Evolutionary conservation across 192 early-diverging fungal genomes (phyloP).

Genomic region (Backusella mclennaniae): DNA sequence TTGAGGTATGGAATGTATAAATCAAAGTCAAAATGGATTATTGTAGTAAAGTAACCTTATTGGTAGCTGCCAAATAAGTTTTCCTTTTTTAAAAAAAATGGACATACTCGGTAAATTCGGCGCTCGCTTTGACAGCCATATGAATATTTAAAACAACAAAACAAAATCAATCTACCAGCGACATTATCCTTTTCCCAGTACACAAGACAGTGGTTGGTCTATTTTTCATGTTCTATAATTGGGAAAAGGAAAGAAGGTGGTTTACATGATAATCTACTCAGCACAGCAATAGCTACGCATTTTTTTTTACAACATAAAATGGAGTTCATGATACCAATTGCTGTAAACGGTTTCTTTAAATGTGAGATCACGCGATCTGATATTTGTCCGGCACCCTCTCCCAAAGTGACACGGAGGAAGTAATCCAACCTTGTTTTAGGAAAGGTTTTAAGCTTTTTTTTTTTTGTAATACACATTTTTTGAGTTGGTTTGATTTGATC

Average conservation of each 20-base stretch:
- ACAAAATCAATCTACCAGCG: too few species aligned
- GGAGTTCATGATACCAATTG: neutral
- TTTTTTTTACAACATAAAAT: neutral
- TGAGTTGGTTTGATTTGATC: neutral
- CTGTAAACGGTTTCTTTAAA: neutral
- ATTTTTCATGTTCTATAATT: neutral
- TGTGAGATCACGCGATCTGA: neutral
- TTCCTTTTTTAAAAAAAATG: neutral
- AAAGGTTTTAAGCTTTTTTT: neutral
- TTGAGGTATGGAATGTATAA: too few species aligned
- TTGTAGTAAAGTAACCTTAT: too few species aligned
- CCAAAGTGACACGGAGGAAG: neutral
- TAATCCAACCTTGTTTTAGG: neutral
- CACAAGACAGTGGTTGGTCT: neutral
- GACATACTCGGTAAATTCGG: neutral
- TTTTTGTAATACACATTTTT: neutral
- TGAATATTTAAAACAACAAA: neutral
- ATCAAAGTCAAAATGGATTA: too few species aligned
- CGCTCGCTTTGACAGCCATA: neutral
- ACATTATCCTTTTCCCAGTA: neutral
- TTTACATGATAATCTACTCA: too few species aligned
- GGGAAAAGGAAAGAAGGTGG: neutral
- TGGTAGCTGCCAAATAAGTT: neutral
- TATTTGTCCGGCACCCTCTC: neutral
- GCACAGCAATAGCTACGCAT: neutral